Evolutionary conservation across 805 yeast genomes (phyloP).

Genomic region (Candida pini): DNA sequence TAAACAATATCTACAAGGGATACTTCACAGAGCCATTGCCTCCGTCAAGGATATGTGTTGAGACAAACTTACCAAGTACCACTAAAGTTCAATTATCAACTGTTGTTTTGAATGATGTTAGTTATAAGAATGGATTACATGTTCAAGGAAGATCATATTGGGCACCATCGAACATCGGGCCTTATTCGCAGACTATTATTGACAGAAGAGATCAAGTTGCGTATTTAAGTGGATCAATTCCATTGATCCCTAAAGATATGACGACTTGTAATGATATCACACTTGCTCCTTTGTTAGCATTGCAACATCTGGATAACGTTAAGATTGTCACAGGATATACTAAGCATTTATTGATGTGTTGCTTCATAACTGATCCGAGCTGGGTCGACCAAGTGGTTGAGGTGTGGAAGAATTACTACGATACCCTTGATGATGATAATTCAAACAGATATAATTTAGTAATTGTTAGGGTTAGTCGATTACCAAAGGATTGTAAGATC

Average conservation of each 20-base stretch:
- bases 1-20: slow-evolving; percentile 56
- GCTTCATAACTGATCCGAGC: slow-evolving; percentile 41
- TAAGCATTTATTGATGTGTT: slow-evolving; percentile 43
- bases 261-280: slow-evolving; percentile 30
- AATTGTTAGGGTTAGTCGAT: slow-evolving; percentile 46
- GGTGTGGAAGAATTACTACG: slow-evolving; percentile 43
- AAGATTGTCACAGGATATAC: slow-evolving; percentile 45
- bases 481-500: slow-evolving; percentile 60
- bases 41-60: slow-evolving; percentile 85
- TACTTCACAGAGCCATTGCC: slow-evolving; percentile 62
- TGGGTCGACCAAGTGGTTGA: slow-evolving; percentile 28
- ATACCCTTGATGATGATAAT: slow-evolving; percentile 11
- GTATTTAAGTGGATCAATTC: slow-evolving; percentile 85
- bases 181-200: slow-evolving; percentile 81
- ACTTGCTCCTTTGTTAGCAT: slow-evolving; percentile 46
- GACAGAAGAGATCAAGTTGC: slow-evolving; percentile 46
- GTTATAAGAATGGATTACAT: slow-evolving; percentile 64
- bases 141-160: slow-evolving; percentile 92
- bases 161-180: slow-evolving; percentile 99
- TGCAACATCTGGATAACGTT: slow-evolving; percentile 71
- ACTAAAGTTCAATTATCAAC: slow-evolving; percentile 55
- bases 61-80: slow-evolving; percentile 42
- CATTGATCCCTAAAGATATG: slow-evolving; percentile 72
- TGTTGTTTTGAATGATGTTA: slow-evolving; percentile 33
- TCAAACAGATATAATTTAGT: slow-evolving; percentile 30